These are phyloP conservation scores for Pestalotiopsis sp. DNA, from an alignment of 2,329 filamentous ascomycete genomes.

Conservation along the genomic window DNA sequence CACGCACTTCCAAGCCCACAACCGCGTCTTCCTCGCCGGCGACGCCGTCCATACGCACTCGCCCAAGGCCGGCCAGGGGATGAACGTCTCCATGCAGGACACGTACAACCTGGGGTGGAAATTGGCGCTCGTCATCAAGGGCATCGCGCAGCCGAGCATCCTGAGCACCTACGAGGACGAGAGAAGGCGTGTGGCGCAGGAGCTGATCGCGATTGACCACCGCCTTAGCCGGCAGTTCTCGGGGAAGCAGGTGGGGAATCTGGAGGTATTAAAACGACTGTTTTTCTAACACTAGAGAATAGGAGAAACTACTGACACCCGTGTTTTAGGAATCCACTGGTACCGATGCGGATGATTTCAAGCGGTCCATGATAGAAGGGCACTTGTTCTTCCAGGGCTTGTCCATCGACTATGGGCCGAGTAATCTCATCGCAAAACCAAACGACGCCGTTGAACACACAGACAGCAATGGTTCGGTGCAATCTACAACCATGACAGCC, in stretches of 20 bases:
- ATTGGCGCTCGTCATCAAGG: conserved; percentile 49
- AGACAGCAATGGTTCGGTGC: conserved; percentile 44
- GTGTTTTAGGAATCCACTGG: conserved; percentile 55
- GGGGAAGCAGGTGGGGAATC: conserved; percentile 59
- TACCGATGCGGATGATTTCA: conserved; percentile 66
- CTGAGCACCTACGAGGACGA: conserved; percentile 55
- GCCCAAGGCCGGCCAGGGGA: conserved; percentile 70
- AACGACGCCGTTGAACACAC: conserved; percentile 45
- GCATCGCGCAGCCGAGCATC: conserved; percentile 43
- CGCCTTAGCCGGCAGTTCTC: conserved; percentile 60
- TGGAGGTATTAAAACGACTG: conserved; percentile 34
- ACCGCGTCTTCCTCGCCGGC: conserved; percentile 70
- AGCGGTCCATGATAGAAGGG: conserved; percentile 61
- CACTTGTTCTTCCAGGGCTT: conserved; percentile 61
- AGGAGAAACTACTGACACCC: neutral
- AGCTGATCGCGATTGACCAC: conserved; percentile 68
- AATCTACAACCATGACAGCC: conserved; percentile 15
- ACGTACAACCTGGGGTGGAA: conserved; percentile 35
- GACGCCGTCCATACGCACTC: conserved; percentile 63
- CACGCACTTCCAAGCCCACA: conserved; percentile 54
- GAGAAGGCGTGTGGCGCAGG: conserved; percentile 62
- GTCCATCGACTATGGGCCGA: conserved; percentile 61
- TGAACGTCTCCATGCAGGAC: conserved; percentile 56
- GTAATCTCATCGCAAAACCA: conserved; percentile 57
- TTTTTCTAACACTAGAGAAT: neutral